Percentiles rank a stretch among this genome's conserved stretches.
Conservation (phyloP, 2,329 filamentous ascomycete species). For the Aspergillus pseudotamarii region DNA sequence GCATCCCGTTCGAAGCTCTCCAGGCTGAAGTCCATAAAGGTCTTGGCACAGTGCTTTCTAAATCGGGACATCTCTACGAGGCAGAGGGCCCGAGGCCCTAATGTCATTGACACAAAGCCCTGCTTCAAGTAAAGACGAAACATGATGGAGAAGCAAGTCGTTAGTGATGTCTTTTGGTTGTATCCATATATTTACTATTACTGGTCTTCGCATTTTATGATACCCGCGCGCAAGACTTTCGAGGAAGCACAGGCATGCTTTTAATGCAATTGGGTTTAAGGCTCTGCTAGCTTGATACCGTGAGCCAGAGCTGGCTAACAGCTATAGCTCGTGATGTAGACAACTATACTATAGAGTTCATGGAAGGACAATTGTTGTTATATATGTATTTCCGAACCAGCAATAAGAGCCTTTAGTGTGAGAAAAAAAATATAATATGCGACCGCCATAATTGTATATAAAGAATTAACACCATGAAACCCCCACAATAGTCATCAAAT, state of each 20-base stretch:
- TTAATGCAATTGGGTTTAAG: slow-evolving; percentile 12
- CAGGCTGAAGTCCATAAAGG: slow-evolving; percentile 86
- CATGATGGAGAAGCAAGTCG: background rate
- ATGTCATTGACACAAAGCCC: background rate
- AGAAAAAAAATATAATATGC: background rate
- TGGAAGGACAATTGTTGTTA: background rate
- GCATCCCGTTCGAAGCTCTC: slow-evolving; percentile 82
- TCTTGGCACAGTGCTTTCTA: slow-evolving; percentile 82
- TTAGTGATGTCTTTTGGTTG: slow-evolving; percentile 7
- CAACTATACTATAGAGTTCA: background rate
- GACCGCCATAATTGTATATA: slow-evolving; percentile 1
- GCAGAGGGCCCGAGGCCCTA: slow-evolving; percentile 43
- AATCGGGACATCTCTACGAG: slow-evolving; percentile 72
- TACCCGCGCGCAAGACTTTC: slow-evolving; percentile 34
- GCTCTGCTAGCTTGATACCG: slow-evolving; percentile 4
- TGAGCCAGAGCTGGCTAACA: background rate
- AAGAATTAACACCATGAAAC: background rate
- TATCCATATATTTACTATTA: slow-evolving; percentile 16
- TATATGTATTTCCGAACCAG: background rate
- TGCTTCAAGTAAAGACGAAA: background rate
- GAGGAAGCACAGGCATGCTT: slow-evolving; percentile 19
- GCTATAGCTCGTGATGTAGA: background rate
- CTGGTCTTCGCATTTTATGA: slow-evolving; percentile 32
- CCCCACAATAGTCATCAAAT: slow-evolving; percentile 2
- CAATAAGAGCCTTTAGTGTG: background rate